phyloP scores from a whole-genome alignment of 2,329 filamentous ascomycete species.

The Pseudogymnoascus sp. region DNA sequence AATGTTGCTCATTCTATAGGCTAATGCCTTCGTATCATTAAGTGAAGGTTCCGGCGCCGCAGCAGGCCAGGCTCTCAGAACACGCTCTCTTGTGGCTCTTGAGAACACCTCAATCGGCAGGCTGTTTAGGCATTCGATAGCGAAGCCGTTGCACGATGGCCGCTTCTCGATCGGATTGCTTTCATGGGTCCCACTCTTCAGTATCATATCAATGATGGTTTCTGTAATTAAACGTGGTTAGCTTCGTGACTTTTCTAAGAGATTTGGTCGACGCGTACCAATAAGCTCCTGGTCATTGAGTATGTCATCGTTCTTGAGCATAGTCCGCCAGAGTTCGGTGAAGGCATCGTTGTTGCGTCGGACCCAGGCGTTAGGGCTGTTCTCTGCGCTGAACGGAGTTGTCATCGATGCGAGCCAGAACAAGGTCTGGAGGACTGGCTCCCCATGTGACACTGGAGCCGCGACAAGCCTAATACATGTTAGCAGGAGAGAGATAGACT shows the following conservation, averaged over 20 bases:
- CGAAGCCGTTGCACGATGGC: slow-evolving; percentile 19
- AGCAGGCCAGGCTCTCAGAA: slow-evolving; percentile 32
- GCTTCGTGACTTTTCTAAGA: not conserved
- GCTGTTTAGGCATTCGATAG: slow-evolving; percentile 21
- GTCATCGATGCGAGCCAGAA: slow-evolving; percentile 25
- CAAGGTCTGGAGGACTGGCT: slow-evolving; percentile 20
- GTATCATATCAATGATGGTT: slow-evolving; percentile 23
- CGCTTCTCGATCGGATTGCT: slow-evolving; percentile 17
- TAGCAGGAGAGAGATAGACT: slow-evolving; percentile 1
- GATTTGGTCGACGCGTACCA: slow-evolving; percentile 16
- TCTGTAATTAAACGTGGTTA: slow-evolving; percentile 14
- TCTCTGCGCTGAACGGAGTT: not conserved
- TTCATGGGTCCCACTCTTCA: slow-evolving; percentile 18
- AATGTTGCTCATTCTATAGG: slow-evolving; percentile 13
- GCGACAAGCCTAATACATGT: slow-evolving; percentile 17
- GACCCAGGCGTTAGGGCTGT: slow-evolving; percentile 6
- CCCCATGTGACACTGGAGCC: slow-evolving; percentile 14
- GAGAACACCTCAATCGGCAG: slow-evolving; percentile 33
- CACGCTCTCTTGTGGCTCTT: slow-evolving; percentile 37
- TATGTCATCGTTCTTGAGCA: slow-evolving; percentile 20
- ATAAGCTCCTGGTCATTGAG: slow-evolving; percentile 20
- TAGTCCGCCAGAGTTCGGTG: slow-evolving; percentile 21
- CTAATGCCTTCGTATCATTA: not conserved
- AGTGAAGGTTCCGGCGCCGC: slow-evolving; percentile 2
- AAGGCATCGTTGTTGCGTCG: slow-evolving; percentile 17